phyloP scores from a whole-genome alignment of 2,329 filamentous ascomycete species.

The Neonectria faginata region DNA sequence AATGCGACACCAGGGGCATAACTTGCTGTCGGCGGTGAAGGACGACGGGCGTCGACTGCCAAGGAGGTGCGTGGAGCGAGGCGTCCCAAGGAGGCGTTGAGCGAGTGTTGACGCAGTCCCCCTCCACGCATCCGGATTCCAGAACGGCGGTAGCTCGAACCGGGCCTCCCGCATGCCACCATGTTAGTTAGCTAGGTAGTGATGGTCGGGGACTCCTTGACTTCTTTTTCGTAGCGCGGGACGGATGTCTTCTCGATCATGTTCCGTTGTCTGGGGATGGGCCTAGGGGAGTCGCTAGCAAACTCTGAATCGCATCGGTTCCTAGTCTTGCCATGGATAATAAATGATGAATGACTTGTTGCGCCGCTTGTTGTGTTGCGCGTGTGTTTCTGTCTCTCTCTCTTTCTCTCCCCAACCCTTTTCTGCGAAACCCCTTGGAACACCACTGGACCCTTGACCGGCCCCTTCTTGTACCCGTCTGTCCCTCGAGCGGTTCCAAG shows the following conservation, averaged over 20 bases:
- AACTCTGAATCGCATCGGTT: conserved; percentile 9
- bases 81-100: not conserved
- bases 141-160: conserved; percentile 37
- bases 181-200: not conserved
- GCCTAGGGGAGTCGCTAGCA: conserved; percentile 4
- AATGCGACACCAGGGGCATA: not conserved
- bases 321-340: not conserved
- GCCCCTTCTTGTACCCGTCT: conserved; percentile 23
- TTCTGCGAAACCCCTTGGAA: not conserved
- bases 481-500: not conserved
- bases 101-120: conserved; percentile 1
- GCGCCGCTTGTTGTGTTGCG: not conserved
- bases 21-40: not conserved
- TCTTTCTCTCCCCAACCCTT: not conserved
- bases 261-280: not conserved
- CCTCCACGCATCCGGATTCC: not conserved
- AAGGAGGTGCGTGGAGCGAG: not conserved
- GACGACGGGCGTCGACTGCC: not conserved
- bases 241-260: conserved; percentile 2
- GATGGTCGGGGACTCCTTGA: not conserved
- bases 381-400: too few species aligned
- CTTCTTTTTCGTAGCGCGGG: not conserved
- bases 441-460: not conserved
- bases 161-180: conserved; percentile 43
- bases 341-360: not conserved